Evolutionary conservation across 768 basidiomycete species (phyloP), one percentile per base, ranked within the genome.

Genomic region (Mycena vulgaris): DNA sequence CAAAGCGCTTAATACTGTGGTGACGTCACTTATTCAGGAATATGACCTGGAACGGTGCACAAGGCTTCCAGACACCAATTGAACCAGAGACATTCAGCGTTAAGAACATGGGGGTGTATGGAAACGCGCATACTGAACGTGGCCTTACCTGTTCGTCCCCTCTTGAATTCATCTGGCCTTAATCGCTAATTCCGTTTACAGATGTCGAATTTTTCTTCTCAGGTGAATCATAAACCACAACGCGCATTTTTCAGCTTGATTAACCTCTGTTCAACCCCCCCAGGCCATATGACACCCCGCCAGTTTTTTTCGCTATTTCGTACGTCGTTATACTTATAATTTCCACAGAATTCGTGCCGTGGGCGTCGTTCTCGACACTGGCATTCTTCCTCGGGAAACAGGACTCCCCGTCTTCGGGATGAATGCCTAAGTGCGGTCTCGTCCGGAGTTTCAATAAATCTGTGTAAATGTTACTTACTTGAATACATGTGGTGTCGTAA

Each of bases 1-100:
- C 49, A 47, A 53, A 35, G 31, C 40, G 21, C 27, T 16, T 37
- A 71, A 58, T 25, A 48, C 9, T 13, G 47, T 37, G 35, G 35
- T 63, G 30, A 30, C 14, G 31, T 14, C 49, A 66, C 66, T 23
- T 62, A 37, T n/a, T 17, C 30, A 85, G 84, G 70, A 86, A 85
- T 69, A 82, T 83, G 80, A 78, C 83, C 75, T 90, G 89, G 91
- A 83, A 84, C 67, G 89, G 89, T 2, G 69, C 80, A 40, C 91
- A 93, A 78, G 92, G 91, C 0, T 92, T 92, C 85, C 90, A 91
- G 70, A 88, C 84, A 0, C 89, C 90, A 8, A 90, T 91, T 48
- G 77, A 81, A 49, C 73, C 84, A 17, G 91, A 92, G 73, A 89
- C 83, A 48, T 92, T 93, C 80, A 81, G 86, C 33, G 84, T 93